Conservation (phyloP, 2,329 filamentous ascomycete genomes). For the Emergomyces orientalis region DNA sequence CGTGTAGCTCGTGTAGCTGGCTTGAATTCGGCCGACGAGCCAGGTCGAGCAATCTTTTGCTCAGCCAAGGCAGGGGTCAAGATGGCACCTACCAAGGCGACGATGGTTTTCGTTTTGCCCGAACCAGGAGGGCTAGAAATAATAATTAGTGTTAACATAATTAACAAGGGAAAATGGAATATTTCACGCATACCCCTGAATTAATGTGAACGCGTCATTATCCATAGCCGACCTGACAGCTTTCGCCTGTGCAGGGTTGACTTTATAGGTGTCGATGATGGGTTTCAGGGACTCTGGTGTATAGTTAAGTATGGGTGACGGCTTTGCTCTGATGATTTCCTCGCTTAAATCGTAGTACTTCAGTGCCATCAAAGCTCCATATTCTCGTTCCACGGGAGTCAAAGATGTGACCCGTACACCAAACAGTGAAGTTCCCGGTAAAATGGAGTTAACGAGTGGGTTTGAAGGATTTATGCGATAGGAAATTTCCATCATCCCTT, state of each 20-base stretch:
- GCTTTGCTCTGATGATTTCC: conserved; percentile 80
- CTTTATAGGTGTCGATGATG: conserved; percentile 64
- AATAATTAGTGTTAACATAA: conserved; percentile 23
- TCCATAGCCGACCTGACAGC: conserved; percentile 86
- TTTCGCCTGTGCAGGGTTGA: conserved; percentile 83
- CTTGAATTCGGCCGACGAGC: conserved; percentile 31
- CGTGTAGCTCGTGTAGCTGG: conserved; percentile 28
- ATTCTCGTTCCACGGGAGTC: conserved; percentile 91
- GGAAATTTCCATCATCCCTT: conserved; percentile 69
- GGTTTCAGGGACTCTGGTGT: conserved; percentile 60
- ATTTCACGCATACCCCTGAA: conserved; percentile 61
- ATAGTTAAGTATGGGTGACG: conserved; percentile 78
- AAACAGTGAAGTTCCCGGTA: conserved; percentile 59
- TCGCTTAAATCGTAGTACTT: conserved; percentile 95
- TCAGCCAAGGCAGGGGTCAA: conserved; percentile 51
- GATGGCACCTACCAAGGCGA: conserved; percentile 87
- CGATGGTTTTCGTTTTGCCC: conserved; percentile 96
- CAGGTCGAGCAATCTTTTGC: conserved; percentile 40
- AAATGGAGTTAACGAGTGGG: conserved; percentile 55
- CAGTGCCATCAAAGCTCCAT: conserved; percentile 77
- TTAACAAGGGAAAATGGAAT: conserved; percentile 7
- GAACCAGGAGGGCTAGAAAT: conserved; percentile 71
- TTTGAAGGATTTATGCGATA: conserved; percentile 67
- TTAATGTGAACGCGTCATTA: conserved; percentile 93
- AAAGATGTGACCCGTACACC: conserved; percentile 84